Percentiles rank a stretch among this genome's conserved stretches.
These are phyloP conservation scores for Linnemannia hyalina DNA, from an alignment of 192 early-diverging fungal genomes.

Conservation along the genomic window DNA sequence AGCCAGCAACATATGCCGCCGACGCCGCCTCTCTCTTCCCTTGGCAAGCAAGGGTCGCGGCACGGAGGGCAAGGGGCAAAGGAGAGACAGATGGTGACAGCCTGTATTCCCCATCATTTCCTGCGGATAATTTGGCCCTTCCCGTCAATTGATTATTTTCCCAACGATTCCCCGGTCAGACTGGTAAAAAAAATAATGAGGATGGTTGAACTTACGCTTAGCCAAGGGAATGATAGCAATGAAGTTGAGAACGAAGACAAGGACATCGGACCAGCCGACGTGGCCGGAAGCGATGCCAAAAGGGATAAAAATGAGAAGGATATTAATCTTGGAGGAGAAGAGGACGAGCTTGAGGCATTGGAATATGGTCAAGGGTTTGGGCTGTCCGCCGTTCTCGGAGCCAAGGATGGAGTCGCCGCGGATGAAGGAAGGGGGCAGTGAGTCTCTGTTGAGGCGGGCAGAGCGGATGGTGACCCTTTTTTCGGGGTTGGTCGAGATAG, in stretches of 20 bases:
- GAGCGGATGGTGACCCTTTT: conserved; percentile 42
- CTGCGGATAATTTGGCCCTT: neutral
- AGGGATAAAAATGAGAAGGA: conserved; percentile 83
- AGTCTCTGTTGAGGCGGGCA: conserved; percentile 28
- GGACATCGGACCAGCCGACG: conserved; percentile 74
- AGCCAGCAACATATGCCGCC: neutral
- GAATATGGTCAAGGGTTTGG: conserved; percentile 6
- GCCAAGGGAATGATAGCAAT: conserved; percentile 91
- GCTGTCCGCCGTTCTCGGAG: neutral
- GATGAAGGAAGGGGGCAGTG: conserved; percentile 4
- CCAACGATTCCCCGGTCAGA: neutral
- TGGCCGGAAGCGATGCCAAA: conserved; percentile 78
- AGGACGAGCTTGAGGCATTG: conserved; percentile 40
- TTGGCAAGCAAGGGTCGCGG: neutral
- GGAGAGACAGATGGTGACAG: neutral
- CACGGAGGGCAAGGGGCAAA: neutral
- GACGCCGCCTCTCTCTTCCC: neutral
- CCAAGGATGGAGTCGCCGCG: conserved; percentile 7
- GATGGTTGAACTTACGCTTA: conserved; percentile 29
- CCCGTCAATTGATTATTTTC: neutral
- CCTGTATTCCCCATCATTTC: neutral
- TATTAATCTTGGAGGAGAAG: conserved; percentile 73
- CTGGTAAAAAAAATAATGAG: neutral
- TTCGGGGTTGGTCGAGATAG: conserved; percentile 11
- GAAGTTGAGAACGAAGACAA: conserved; percentile 87